Conservation (phyloP, 352 stramenopile genomes). For the Phytophthora tubulina region DNA sequence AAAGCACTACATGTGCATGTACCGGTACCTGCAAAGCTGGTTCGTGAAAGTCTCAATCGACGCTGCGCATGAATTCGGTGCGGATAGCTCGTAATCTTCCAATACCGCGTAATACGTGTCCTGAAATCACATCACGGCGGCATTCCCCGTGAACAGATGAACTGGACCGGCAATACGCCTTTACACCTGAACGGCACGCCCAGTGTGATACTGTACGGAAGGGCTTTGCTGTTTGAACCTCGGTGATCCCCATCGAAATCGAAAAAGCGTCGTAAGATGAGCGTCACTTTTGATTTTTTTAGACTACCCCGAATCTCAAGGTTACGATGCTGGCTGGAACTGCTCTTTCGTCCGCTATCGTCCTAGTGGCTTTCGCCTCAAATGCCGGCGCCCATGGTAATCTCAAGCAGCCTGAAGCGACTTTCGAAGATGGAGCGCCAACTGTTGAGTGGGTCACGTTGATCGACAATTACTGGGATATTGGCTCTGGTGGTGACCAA, state of each 20-base stretch:
- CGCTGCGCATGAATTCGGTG: no score
- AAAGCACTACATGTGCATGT: no score
- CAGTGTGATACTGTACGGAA: no score
- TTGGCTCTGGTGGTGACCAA: slow-evolving; percentile 42
- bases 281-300: slow-evolving; percentile 14
- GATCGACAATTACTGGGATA: slow-evolving; percentile 45
- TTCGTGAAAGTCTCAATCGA: no score
- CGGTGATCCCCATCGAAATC: neutral
- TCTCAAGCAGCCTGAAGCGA: slow-evolving; percentile 31
- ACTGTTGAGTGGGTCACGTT: slow-evolving; percentile 27
- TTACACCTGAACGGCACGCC: no score
- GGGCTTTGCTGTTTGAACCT: no score
- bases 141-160: no score
- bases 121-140: no score
- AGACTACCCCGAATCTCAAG: neutral
- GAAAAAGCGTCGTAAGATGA: neutral
- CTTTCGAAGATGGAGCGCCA: slow-evolving; percentile 17
- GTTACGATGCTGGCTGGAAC: slow-evolving; percentile 5
- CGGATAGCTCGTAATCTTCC: no score
- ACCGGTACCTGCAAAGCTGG: no score
- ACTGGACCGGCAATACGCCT: no score
- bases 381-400: slow-evolving; percentile 30
- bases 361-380: slow-evolving; percentile 14
- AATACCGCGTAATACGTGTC: no score
- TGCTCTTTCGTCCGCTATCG: slow-evolving; percentile 18